Conservation (phyloP, 2,329 filamentous ascomycete species). For the Ramularia endophylla region DNA sequence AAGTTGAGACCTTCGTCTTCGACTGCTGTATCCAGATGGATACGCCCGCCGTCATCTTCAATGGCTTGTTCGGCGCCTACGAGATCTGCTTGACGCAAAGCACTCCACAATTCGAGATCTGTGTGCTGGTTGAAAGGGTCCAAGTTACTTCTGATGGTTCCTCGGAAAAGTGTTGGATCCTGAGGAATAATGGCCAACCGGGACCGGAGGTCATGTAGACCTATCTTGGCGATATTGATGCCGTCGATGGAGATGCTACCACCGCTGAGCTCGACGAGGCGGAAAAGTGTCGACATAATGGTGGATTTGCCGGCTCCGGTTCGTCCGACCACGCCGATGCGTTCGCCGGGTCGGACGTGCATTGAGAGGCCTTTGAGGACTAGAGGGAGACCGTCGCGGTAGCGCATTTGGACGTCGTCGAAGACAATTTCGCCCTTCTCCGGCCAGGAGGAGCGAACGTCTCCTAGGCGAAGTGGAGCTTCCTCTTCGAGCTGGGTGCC, state of each 20-base stretch:
- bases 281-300: conserved; percentile 78
- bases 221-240: conserved; percentile 61
- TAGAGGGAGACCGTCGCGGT: conserved; percentile 43
- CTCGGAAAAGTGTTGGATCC: conserved; percentile 75
- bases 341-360: conserved; percentile 68
- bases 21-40: conserved; percentile 77
- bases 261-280: conserved; percentile 50
- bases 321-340: conserved; percentile 74
- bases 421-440: conserved; percentile 65
- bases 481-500: conserved; percentile 83
- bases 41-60: conserved; percentile 48
- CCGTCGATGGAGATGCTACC: conserved; percentile 46
- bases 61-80: conserved; percentile 49
- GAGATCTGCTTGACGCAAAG: conserved; percentile 70
- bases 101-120: conserved; percentile 72
- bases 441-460: conserved; percentile 74
- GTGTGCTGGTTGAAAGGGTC: conserved; percentile 75
- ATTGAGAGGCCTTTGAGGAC: conserved; percentile 51
- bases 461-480: conserved; percentile 68
- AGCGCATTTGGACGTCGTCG: conserved; percentile 48
- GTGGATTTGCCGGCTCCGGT: conserved; percentile 79
- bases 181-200: conserved; percentile 73
- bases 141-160: conserved; percentile 72
- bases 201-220: conserved; percentile 68
- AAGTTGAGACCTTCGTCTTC: conserved; percentile 97